These are phyloP conservation scores for Aspergillus uvarum DNA, from an alignment of 2,329 filamentous ascomycete species.

Conservation along the genomic window DNA sequence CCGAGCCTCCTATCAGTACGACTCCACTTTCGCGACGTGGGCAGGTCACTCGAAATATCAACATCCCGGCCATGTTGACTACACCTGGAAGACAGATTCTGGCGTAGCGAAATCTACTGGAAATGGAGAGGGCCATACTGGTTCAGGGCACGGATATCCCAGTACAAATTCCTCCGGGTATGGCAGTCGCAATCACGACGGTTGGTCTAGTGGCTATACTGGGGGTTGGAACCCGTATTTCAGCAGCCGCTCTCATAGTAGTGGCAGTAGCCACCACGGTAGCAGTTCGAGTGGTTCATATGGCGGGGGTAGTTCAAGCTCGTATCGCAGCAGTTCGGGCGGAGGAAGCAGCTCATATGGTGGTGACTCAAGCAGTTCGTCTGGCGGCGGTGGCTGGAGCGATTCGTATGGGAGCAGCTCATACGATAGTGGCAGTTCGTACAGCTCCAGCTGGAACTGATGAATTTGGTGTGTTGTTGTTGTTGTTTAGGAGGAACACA, in stretches of 20 bases:
- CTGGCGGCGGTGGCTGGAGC: background rate
- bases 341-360: background rate
- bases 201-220: background rate
- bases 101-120: no score
- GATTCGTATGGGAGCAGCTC: background rate
- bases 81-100: no score
- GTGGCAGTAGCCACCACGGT: background rate
- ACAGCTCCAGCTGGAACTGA: background rate
- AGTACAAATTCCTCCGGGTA: background rate
- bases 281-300: background rate
- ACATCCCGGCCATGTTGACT: background rate
- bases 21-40: background rate
- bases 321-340: no score
- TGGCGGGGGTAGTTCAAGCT: background rate
- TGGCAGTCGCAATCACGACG: background rate
- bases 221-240: background rate
- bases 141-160: no score
- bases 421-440: background rate
- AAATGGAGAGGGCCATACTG: background rate
- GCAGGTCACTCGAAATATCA: background rate
- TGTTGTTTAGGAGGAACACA: background rate
- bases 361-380: background rate
- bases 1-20: background rate
- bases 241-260: background rate
- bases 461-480: background rate